Evolutionary conservation across 495 filamentous ascomycete genomes (phyloP), one percentile per base, ranked within the genome.

Genomic region (Hypoxylon crocopeplum): DNA sequence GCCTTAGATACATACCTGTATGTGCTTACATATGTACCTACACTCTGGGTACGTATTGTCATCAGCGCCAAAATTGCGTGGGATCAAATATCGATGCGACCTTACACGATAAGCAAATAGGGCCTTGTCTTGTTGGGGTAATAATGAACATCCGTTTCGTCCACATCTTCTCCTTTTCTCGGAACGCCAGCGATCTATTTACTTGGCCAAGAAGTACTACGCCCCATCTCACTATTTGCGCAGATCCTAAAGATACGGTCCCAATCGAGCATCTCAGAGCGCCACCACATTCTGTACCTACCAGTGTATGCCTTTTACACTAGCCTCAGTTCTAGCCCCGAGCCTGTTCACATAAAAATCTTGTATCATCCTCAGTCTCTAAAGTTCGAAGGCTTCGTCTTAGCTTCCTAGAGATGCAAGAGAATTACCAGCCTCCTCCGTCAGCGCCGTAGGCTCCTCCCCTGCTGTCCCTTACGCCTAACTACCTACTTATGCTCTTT

Each of bases 61-160:
- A 29, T 39, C 5, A 16, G 32, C 38, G 38, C 12, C 39, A 29
- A 24, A 16, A 38, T 50, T 36, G 47, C 25, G 39, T 42, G 25
- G 51, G 33, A 42, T 48, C 17, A 49, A 48, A 34, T 54, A 29
- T 48, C 60, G 44, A 58, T 64, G 48, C 30, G 24, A 64, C 53
- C 53, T 54, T 25, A 39, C 37, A 58, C 13, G 60, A 58, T 58
- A 58, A 64, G 60, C 30, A 54, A 49, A 33, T n/a, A 7, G 25
- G 17, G 37, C 33, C 32, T 39, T 46, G 54, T 32, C 39, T 48
- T 17, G 42, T 64, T 57, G 54, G 60, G 49, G 54, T 50, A 38
- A 45, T 20, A 29, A 39, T 45, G 39, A 19, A 16, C 32, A 17
- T 47, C 5, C 17, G 32, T 34, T 37, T 51, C 10, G n/a, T 33